Base-by-base conservation (phyloP, 306 rosid species). In the Fagus sylvatica region DNA sequence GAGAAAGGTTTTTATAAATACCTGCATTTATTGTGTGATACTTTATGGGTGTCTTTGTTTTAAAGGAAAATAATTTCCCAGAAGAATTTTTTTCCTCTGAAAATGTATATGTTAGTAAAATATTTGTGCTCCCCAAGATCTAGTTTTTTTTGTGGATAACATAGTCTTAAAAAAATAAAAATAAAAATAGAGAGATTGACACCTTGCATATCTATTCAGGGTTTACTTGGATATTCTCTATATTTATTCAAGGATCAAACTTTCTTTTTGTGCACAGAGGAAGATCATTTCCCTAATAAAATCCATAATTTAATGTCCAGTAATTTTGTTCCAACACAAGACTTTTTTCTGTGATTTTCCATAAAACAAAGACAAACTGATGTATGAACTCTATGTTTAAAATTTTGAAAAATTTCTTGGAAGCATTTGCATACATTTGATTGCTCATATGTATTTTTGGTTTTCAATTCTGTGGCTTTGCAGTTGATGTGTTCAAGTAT, bases 401-500 rank as follows among this genome's bases (percentile, higher is more conserved):
- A 66, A 32, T 16, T 69, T 73, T 71, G 82, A 68, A 61, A 74
- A 75, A 16, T 66, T 43, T 49, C 69, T 56, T 53, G 72, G 51
- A 39, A 59, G 62, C 75, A 69, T 22, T 40, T 77, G 22, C 71
- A 60, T 84, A 69, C 56, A 82, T 43, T 69, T 72, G 33, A n/a
- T n/a, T 6, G 41, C 15, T 39, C 22, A 60, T 36, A 69, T 43
- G 40, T 87, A 82, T 75, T 75, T 74, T 41, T 22, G 74, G 42
- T 76, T 78, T 78, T 73, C 19, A 60, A 65, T 73, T 39, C 22
- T 72, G 34, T 81, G 72, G 48, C 78, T 75, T 84, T 90, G 88
- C 90, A 93, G 99, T 74, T 60, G 86, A 76, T 65, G 0, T 74
- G 72, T 90, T 96, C 78, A 84, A 84, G 78, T 90, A 84, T 83